A percentile compares a stretch with the other conserved stretches of the same genome.
These are phyloP conservation scores for Chenopodium formosanum DNA, from an alignment of 148 eudicot species.

Conservation along the genomic window DNA sequence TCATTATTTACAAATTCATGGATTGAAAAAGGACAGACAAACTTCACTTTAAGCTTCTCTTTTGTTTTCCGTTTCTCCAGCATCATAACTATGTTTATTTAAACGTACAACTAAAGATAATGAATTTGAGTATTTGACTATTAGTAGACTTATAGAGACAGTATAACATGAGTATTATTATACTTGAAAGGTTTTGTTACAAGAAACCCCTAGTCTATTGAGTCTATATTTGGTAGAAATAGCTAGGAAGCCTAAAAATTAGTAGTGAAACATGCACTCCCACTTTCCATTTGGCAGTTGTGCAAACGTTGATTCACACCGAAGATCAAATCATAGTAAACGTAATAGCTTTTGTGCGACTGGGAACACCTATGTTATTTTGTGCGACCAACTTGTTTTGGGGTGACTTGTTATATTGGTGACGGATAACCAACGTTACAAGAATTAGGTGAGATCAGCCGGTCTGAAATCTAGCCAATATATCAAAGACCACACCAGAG, in stretches of 20 bases:
- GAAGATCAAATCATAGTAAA: not conserved
- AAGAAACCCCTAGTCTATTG: not conserved
- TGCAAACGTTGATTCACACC: not conserved
- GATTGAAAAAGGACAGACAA: not conserved
- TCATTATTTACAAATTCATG: conserved; percentile 4
- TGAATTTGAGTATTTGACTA: conserved; percentile 12
- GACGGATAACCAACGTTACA: too few relatives aligned
- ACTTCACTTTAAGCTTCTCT: conserved; percentile 11
- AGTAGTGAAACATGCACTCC: not conserved
- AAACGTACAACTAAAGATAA: not conserved
- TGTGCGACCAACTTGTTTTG: not conserved
- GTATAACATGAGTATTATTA: not conserved
- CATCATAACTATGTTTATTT: conserved; percentile 16
- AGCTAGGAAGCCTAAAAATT: conserved; percentile 18
- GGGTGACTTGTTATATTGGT: not conserved
- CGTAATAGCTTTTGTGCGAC: not conserved
- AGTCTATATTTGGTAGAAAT: not conserved
- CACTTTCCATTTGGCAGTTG: not conserved
- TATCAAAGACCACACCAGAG: too few relatives aligned
- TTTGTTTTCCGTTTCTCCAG: conserved; percentile 12
- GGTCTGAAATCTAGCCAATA: not conserved
- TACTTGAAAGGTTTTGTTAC: conserved; percentile 9
- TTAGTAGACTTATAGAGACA: conserved; percentile 13
- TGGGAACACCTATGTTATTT: not conserved
- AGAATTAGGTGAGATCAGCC: not conserved